Percentiles rank a stretch among this genome's conserved stretches.
These are phyloP conservation scores for Alternaria gaisen DNA, from an alignment of 2,329 filamentous ascomycete genomes.

Conservation along the genomic window DNA sequence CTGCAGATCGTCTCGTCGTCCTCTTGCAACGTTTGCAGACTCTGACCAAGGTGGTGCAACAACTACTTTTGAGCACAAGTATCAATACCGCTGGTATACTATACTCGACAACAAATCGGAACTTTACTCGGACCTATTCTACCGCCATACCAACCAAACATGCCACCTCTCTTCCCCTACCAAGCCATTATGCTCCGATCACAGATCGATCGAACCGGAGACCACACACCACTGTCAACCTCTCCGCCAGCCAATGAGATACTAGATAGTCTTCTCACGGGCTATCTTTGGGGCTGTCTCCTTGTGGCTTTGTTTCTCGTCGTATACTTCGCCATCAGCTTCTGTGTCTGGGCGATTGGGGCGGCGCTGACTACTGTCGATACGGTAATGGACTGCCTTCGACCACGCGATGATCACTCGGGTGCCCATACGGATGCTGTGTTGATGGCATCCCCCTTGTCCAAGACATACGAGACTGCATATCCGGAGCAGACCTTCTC, in stretches of 20 bases:
- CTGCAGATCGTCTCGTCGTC: not conserved
- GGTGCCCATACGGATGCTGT: not conserved
- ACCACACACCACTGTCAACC: not conserved
- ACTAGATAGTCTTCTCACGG: conserved; percentile 11
- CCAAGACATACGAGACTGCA: not conserved
- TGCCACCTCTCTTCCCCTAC: conserved; percentile 10
- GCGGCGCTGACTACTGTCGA: not conserved
- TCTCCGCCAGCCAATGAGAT: conserved; percentile 4
- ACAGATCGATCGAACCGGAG: not conserved
- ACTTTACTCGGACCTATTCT: not conserved
- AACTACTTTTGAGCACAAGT: not conserved
- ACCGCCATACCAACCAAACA: not conserved
- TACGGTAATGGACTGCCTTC: not conserved
- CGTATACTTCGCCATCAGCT: conserved; percentile 5
- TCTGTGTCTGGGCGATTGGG: not conserved
- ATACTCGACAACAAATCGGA: not conserved
- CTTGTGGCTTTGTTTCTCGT: conserved; percentile 17
- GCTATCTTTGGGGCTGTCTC: conserved; percentile 15
- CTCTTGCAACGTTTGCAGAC: not conserved
- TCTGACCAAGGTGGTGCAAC: not conserved
- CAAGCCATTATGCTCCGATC: not conserved
- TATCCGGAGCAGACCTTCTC: rapidly evolving
- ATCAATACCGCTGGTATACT: not conserved
- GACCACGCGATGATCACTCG: too few species aligned
- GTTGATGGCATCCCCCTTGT: not conserved